Evolutionary conservation across 1,139 yeast genomes (phyloP).

Genomic region (Geotrichum cucujoidarum): DNA sequence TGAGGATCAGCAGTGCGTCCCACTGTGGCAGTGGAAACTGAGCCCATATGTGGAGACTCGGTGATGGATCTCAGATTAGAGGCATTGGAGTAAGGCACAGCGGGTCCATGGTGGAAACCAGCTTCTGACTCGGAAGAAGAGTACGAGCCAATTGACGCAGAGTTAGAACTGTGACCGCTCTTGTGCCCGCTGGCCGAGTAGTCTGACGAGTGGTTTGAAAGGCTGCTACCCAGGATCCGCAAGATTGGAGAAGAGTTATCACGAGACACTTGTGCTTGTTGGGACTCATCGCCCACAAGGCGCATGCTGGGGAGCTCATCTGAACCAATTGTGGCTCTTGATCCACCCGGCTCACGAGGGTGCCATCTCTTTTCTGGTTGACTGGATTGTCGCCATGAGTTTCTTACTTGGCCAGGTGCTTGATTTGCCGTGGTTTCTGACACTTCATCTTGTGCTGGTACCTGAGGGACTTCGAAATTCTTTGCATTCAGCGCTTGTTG

Average conservation of each 20-base stretch:
- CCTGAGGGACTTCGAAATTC: background rate
- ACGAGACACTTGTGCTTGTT: background rate
- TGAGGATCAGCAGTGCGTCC: conserved; percentile 14
- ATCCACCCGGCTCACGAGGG: conserved; percentile 58
- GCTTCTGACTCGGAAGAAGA: conserved; percentile 18
- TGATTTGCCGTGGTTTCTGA: conserved; percentile 9
- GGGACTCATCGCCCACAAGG: conserved; percentile 43
- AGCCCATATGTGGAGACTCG: conserved; percentile 12
- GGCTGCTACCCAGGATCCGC: conserved; percentile 6
- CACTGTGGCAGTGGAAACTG: background rate
- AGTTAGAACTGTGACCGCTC: conserved; percentile 10
- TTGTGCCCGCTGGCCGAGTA: background rate
- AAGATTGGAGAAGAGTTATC: conserved; percentile 17
- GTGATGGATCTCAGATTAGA: conserved; percentile 10
- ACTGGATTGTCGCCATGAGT: conserved; percentile 71
- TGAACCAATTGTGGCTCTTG: conserved; percentile 81
- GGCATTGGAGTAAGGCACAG: conserved; percentile 14
- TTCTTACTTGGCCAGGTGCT: conserved; percentile 34
- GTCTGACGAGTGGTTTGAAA: conserved; percentile 11
- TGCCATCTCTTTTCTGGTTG: conserved; percentile 42
- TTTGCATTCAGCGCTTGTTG: background rate
- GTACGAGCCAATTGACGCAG: conserved; percentile 18
- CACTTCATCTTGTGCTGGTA: background rate
- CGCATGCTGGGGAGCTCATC: conserved; percentile 78
- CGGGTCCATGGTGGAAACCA: conserved; percentile 8